Evolutionary conservation across 768 basidiomycete species (phyloP).

Genomic region (Phaeotremella skinneri): DNA sequence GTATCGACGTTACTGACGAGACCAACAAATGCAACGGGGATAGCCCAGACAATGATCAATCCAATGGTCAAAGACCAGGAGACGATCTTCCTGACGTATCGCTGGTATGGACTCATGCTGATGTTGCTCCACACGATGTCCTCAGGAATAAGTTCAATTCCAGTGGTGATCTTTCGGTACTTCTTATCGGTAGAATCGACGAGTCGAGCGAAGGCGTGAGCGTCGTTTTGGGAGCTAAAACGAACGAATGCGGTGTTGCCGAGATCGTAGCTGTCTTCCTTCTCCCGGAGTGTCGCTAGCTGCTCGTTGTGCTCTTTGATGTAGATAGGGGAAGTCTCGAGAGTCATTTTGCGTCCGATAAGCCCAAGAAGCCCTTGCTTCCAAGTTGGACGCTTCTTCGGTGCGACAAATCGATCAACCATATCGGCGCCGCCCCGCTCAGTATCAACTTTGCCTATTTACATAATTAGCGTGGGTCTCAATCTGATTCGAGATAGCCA

Average conservation of each 20-base stretch:
- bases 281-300: conserved; percentile 34
- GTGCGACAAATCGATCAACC: conserved; percentile 43
- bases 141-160: conserved; percentile 51
- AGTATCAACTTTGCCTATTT: conserved; percentile 38
- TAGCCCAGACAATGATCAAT: conserved; percentile 52
- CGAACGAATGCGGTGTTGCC: conserved; percentile 50
- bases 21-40: conserved; percentile 52
- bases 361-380: conserved; percentile 50
- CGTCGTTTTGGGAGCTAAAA: conserved; percentile 49
- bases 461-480: conserved; percentile 2
- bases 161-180: conserved; percentile 32
- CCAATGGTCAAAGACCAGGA: conserved; percentile 50
- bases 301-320: conserved; percentile 46
- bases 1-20: conserved; percentile 48
- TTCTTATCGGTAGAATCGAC: conserved; percentile 43
- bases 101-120: conserved; percentile 47
- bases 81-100: conserved; percentile 40
- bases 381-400: conserved; percentile 50
- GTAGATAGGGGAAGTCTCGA: conserved; percentile 45
- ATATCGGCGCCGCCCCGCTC: conserved; percentile 28
- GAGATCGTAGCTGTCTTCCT: conserved; percentile 23
- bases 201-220: conserved; percentile 48
- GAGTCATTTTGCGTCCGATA: conserved; percentile 47
- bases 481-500: neutral
- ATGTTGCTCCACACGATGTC: conserved; percentile 51